Base-by-base conservation (phyloP, 129 eudicot genomes). In the Oenanthe sinensis region DNA sequence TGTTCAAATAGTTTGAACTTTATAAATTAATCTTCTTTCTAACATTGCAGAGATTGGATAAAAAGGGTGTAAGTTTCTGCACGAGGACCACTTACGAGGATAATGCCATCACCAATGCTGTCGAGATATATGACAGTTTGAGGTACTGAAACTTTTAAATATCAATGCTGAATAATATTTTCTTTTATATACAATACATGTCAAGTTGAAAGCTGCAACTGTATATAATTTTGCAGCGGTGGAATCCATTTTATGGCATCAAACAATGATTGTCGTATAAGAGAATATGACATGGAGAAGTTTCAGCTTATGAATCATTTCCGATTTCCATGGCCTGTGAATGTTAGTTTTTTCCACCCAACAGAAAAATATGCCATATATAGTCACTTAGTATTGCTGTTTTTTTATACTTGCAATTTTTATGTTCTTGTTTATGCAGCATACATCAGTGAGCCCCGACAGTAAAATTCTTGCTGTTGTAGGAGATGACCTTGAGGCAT, bases 241-340 rank as follows among this genome's bases (percentile, higher is more conserved):
- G 93, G 85, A 54, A 77, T 75, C 74, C 96, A 83, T 85, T 94
- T 94, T 69, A 90, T 85, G 84, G 89, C 96, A 30, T 89, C 97
- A 20, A 91, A 91, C 79, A 94, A 94, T 54, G 98, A 94, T 77
- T 89, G 93, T 82, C 87, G 98, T 30, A 87, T 94, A 33, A 87
- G 98, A 82, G 98, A 89, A 43, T 94, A 82, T 83, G 96, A 94
- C 85, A 87, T 94, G 96, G 97, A 94, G 79, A 91, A 79, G 48
- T 94, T 91, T 85, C 96, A 94, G 87, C 93, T 86, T 50, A 48
- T 78, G 42, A 91, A 91, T 52, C 89, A 90, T 78, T 94, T 89
- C 84, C 74, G 81, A 37, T 94, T 85, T 82, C 93, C 97, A 72
- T 94, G 98, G 98, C 92, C 98, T 17, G 98, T 94, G 45, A 94